A percentile compares a stretch with the other conserved stretches of the same genome.
Evolutionary conservation across 805 yeast genomes (phyloP).

Genomic region (Priceomyces carsonii): DNA sequence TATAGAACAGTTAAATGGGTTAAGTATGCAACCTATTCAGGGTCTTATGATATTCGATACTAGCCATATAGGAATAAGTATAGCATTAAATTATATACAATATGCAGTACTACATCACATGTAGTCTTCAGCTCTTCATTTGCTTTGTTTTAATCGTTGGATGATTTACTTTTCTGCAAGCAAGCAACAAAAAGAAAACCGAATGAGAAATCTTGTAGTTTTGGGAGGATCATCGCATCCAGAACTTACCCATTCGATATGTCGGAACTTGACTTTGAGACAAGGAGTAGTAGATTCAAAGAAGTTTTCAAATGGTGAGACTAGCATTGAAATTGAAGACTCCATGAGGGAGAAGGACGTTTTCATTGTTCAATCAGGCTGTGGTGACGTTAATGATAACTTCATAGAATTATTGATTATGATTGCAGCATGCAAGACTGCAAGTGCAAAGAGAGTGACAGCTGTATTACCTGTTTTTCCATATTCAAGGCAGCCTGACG

Average conservation of each 20-base stretch:
- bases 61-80: slow-evolving; percentile 20
- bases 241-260: slow-evolving; percentile 68
- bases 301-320: slow-evolving; percentile 87
- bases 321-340: slow-evolving; percentile 79
- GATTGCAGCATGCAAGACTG: slow-evolving; percentile 90
- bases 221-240: slow-evolving; percentile 93
- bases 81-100: too few relatives aligned
- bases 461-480: slow-evolving; percentile 94
- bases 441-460: slow-evolving; percentile 85
- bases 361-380: slow-evolving; percentile 82
- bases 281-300: slow-evolving; percentile 65
- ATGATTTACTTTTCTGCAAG: too few relatives aligned
- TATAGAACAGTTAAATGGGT: slow-evolving; percentile 87
- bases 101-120: too few relatives aligned
- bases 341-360: slow-evolving; percentile 97
- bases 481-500: slow-evolving; percentile 93
- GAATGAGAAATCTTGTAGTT: slow-evolving; percentile 86
- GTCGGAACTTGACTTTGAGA: slow-evolving; percentile 73
- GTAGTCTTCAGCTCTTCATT: too few relatives aligned
- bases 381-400: slow-evolving; percentile 85
- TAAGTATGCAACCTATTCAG: slow-evolving; percentile 71
- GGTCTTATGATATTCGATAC: slow-evolving; percentile 78
- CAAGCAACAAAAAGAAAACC: too few relatives aligned
- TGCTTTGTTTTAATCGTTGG: too few relatives aligned
- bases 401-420: slow-evolving; percentile 80